Evolutionary conservation across 768 basidiomycete species (phyloP), one percentile per base, ranked within the genome.

Genomic region (Gymnopilus dilepis): DNA sequence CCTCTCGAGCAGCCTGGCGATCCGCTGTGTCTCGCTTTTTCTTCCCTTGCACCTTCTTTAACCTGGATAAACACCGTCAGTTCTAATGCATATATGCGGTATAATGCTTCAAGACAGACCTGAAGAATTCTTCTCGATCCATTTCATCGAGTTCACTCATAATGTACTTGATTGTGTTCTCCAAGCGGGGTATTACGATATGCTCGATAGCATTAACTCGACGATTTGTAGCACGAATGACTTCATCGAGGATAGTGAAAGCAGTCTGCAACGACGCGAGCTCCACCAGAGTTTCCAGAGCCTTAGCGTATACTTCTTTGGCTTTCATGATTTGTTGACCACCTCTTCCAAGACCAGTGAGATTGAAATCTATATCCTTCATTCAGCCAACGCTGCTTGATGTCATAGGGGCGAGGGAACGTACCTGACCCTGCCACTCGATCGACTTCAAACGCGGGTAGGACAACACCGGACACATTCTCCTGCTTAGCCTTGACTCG

Each of bases 171-270:
- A 99, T 94, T 13, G 97, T 99, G 75, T 98, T 98, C 47, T 99
- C 97, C 52, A 99, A 79, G 43, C 91, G 85, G 17, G 97, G 97
- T 60, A 99, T 98, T 68, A 99, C 82, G 65, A 99, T 89, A 73
- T 99, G 95, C 69, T 99, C 97, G 65, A 99, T 97, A 2, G 97
- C 97, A 71, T 99, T 99, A 40, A 99, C 97, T 64, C 97, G 89
- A 54, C 97, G 92, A 75, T 99, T 99, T 37, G 97, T 99, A n/a
- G 96, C 95, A 48, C 94, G 92, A 70, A 99, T 99, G 62, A 99
- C 97, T 77, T 99, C 97, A 76, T 99, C 97, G 37, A 99, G 86
- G 67, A 99, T 98, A 59, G 90, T 97, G 79, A 99, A 99, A 4
- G 97, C 97, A 0, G 97, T 99, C 78, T 99, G 92, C 41, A 99